Conservation (phyloP, 495 filamentous ascomycete genomes). For the Aspergillus mulundensis region DNA sequence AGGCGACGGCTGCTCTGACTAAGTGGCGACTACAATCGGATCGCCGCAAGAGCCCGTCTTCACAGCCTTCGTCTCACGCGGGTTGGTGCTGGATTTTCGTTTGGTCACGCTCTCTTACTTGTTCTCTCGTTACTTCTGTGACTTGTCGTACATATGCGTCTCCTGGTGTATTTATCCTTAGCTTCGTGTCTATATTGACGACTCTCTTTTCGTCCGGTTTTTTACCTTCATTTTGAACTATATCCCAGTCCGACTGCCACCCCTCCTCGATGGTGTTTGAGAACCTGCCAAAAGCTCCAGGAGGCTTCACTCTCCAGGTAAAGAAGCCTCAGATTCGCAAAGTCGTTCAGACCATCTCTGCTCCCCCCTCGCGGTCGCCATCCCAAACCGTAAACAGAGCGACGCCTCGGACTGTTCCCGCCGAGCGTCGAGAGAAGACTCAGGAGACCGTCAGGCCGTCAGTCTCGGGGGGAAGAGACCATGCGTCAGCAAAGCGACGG, state of each 20-base stretch:
- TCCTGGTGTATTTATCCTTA: slow-evolving; percentile 4
- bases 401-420: slow-evolving; percentile 18
- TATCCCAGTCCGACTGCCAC: not conserved
- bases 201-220: slow-evolving; percentile 9
- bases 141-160: slow-evolving; percentile 8
- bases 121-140: slow-evolving; percentile 5
- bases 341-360: slow-evolving; percentile 39
- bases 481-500: slow-evolving; percentile 32
- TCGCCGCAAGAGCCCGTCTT: too few species aligned
- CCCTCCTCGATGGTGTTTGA: slow-evolving; percentile 48
- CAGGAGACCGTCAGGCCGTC: slow-evolving; percentile 30
- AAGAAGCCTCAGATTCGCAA: slow-evolving; percentile 48
- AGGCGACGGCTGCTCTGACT: too few species aligned
- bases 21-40: slow-evolving; percentile 6
- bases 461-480: slow-evolving; percentile 31
- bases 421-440: slow-evolving; percentile 28
- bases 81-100: not conserved
- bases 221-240: not conserved
- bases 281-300: slow-evolving; percentile 49
- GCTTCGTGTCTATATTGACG: not conserved
- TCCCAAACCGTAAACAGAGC: slow-evolving; percentile 21
- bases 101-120: slow-evolving; percentile 7
- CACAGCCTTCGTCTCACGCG: not conserved
- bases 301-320: slow-evolving; percentile 46
- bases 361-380: slow-evolving; percentile 28